Conservation (phyloP, 257 asterid species). For the Cynanchum wilfordii region DNA sequence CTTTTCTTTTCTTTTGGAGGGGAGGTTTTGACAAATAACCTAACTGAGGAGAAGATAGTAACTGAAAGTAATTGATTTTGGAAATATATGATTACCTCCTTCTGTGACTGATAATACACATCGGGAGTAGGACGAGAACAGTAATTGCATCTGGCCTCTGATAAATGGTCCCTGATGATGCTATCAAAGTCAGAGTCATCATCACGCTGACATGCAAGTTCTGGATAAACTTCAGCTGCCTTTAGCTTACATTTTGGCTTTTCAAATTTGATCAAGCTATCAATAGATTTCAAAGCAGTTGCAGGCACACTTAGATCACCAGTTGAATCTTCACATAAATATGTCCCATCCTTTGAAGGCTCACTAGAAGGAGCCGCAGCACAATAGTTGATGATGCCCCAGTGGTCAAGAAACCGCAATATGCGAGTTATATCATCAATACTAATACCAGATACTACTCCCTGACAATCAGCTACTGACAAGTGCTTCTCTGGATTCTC, state of each 20-base stretch:
- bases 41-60: neutral
- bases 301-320: constrained; percentile 80
- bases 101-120: constrained; percentile 77
- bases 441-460: constrained; percentile 53
- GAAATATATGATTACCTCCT: constrained; percentile 54
- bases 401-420: constrained; percentile 86
- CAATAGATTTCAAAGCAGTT: constrained; percentile 79
- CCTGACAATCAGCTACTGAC: constrained; percentile 64
- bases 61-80: neutral
- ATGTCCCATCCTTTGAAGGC: constrained; percentile 51
- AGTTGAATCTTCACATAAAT: constrained; percentile 63
- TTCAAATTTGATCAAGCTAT: constrained; percentile 89
- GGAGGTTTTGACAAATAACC: neutral
- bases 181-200: constrained; percentile 61
- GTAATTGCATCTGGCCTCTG: constrained; percentile 60
- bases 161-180: constrained; percentile 63
- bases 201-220: constrained; percentile 40
- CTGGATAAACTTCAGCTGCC: constrained; percentile 78
- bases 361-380: constrained; percentile 55
- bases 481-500: constrained; percentile 75
- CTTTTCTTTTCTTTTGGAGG: neutral
- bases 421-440: constrained; percentile 72
- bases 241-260: constrained; percentile 78
- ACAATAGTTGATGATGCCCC: constrained; percentile 96
- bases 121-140: constrained; percentile 63